Evolutionary conservation across 768 basidiomycete species (phyloP), one percentile per base, ranked within the genome.

Genomic region (Amanita fuliginea): DNA sequence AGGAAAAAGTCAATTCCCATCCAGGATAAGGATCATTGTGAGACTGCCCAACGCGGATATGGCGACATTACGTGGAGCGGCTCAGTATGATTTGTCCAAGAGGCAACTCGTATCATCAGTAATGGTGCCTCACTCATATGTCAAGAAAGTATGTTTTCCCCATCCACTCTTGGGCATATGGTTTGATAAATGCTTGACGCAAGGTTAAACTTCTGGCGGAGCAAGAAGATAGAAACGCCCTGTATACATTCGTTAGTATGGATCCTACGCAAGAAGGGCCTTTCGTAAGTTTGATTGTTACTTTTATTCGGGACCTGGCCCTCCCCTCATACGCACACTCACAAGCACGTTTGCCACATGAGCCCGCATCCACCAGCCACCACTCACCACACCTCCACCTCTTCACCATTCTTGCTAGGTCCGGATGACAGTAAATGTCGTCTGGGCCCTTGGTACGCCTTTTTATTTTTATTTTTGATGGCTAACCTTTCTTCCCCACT

Each of bases 181-280:
- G 26, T n/a, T 40, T 2, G 10, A 40, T n/a, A 21, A 5, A 4
- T 11, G 18, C 35, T 51, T 56, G 45, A 52, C 37, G 21, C 46
- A 51, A 88, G 84, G 89, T 91, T 53, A 92, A 92, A 63, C 73
- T 94, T 22, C 90, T 89, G 37, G 89, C 89, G 28, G 91, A 92
- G 44, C 74, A 74, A 52, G 87, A 92, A 58, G 90, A 94, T 64
- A 80, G 61, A 86, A 83, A 60, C 73, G 91, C n/a, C 90, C 90
- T 1, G 88, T 82, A 3, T 94, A 90, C 60, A 85, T 93, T 57
- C 77, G 65, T n/a, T n/a, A n/a, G n/a, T n/a, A n/a, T n/a, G n/a
- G n/a, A n/a, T n/a, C n/a, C n/a, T n/a, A n/a, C n/a, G n/a, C n/a
- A n/a, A n/a, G n/a, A n/a, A n/a, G n/a, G n/a, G n/a, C n/a, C n/a